Evolutionary conservation across 129 eudicot genomes (phyloP).

Genomic region (Heracleum sosnowskyi): DNA sequence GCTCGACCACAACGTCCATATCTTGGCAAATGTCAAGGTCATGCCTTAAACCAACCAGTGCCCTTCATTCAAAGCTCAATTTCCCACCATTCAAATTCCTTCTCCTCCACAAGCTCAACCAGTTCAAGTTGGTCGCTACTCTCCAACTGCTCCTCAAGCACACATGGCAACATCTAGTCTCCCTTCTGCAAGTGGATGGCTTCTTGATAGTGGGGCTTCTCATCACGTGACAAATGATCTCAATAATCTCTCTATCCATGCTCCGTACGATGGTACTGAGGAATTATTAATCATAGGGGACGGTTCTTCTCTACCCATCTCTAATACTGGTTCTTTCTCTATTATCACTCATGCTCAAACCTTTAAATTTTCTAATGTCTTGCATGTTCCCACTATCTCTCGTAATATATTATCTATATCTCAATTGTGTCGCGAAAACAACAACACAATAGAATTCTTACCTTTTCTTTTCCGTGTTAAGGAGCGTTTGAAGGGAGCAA

Average conservation of each 20-base stretch:
- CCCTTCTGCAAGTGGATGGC: constrained; percentile 4
- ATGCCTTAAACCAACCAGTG: neutral
- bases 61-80: neutral
- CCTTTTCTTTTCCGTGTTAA: neutral
- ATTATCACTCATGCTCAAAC: neutral
- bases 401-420: neutral
- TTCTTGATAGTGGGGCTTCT: constrained; percentile 9
- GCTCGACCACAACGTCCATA: neutral
- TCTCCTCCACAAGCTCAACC: neutral
- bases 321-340: constrained; percentile 3
- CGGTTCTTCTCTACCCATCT: neutral
- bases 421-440: neutral
- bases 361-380: neutral
- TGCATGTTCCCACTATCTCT: neutral
- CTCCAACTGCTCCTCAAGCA: neutral
- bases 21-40: neutral
- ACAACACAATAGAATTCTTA: neutral
- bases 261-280: neutral
- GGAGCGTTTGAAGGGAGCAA: neutral
- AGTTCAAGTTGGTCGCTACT: neutral
- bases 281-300: neutral
- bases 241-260: neutral
- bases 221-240: constrained; percentile 2
- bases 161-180: neutral
- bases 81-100: neutral